phyloP scores from a whole-genome alignment of 768 basidiomycete species.

The Kwoniella newhampshirensis region DNA sequence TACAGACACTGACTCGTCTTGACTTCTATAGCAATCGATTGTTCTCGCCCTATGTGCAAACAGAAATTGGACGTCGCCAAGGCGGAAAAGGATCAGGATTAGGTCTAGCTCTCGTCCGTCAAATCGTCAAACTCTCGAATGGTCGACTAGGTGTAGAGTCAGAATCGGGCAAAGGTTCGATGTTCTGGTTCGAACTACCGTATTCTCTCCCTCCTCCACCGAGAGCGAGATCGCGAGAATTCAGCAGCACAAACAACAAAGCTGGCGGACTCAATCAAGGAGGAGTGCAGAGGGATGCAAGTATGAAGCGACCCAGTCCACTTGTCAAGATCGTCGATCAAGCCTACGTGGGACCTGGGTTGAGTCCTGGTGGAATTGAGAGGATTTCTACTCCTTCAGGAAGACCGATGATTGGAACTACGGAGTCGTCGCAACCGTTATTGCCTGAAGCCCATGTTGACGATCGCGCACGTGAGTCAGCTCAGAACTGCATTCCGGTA shows the following conservation, averaged over 20 bases:
- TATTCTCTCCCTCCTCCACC: conserved; percentile 42
- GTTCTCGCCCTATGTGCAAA: conserved; percentile 55
- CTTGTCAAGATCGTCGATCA: conserved; percentile 8
- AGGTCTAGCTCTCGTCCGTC: conserved; percentile 72
- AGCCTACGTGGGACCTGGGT: not conserved
- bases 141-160: conserved; percentile 64
- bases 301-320: conserved; percentile 11
- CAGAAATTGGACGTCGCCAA: conserved; percentile 56
- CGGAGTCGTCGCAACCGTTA: conserved; percentile 29
- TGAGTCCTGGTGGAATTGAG: not conserved
- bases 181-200: conserved; percentile 66
- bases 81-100: conserved; percentile 68
- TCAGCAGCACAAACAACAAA: not conserved
- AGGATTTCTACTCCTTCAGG: not conserved
- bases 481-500: not conserved
- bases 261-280: conserved; percentile 1
- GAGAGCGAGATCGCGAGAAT: conserved; percentile 2
- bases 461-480: conserved; percentile 1
- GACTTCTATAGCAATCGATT: conserved; percentile 35
- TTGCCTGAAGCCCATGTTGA: conserved; percentile 23
- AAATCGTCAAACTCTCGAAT: conserved; percentile 72
- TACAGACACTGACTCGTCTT: not conserved
- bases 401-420: conserved; percentile 28
- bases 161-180: conserved; percentile 63
- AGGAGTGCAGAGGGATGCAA: conserved; percentile 2